Evolutionary conservation across 495 filamentous ascomycete species (phyloP).

Genomic region (Penicillium cataractarum): DNA sequence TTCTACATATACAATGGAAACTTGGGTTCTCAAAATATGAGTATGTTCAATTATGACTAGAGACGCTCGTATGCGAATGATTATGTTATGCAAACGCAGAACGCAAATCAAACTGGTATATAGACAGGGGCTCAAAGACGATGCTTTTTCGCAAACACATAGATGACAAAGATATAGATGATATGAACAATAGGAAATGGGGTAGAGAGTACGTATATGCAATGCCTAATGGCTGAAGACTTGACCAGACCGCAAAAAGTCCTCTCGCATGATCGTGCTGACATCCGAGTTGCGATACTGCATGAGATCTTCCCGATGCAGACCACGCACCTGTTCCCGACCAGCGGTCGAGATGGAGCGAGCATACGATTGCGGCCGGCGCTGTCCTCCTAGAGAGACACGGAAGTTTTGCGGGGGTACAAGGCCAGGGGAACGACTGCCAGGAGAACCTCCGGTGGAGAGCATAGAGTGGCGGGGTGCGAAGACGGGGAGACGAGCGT

Average conservation of each 20-base stretch:
- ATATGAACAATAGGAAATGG: not conserved
- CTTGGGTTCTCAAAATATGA: not conserved
- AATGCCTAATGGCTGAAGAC: slow-evolving; percentile 14
- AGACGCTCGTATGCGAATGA: not conserved
- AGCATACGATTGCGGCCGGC: slow-evolving; percentile 26
- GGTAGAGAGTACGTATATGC: not conserved
- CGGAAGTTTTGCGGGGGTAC: slow-evolving; percentile 17
- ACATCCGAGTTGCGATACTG: slow-evolving; percentile 49
- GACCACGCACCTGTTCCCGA: slow-evolving; percentile 41
- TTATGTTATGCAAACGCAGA: not conserved
- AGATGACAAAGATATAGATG: no score
- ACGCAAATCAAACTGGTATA: slow-evolving; percentile 3
- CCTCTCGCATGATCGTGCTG: slow-evolving; percentile 45
- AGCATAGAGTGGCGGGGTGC: slow-evolving; percentile 36
- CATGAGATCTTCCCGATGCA: slow-evolving; percentile 42
- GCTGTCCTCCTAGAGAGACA: slow-evolving; percentile 19
- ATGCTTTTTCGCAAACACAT: not conserved
- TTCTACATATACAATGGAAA: not conserved
- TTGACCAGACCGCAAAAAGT: slow-evolving; percentile 40
- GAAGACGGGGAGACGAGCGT: slow-evolving; percentile 42
- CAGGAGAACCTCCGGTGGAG: slow-evolving; percentile 17
- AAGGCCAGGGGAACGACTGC: slow-evolving; percentile 20
- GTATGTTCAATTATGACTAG: slow-evolving; percentile 2
- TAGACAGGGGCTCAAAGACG: not conserved
- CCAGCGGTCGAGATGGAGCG: slow-evolving; percentile 38